A percentile compares a stretch with the other conserved stretches of the same genome.
phyloP scores from a whole-genome alignment of 192 early-diverging fungal genomes.

The Spizellomyces punctatus region DNA sequence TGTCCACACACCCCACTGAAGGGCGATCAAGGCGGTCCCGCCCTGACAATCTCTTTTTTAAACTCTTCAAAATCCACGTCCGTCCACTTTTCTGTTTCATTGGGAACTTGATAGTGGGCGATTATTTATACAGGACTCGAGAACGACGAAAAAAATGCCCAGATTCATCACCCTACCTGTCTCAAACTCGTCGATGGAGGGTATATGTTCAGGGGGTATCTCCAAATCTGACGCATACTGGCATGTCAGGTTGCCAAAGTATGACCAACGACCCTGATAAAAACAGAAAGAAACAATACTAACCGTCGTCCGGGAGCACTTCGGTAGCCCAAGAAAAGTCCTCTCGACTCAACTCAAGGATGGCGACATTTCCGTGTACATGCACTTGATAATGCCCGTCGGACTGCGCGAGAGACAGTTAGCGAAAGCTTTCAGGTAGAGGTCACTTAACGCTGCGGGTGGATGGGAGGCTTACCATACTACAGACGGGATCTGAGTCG shows the following conservation, averaged over 20 bases:
- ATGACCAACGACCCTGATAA: not conserved
- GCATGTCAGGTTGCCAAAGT: not conserved
- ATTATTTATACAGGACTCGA: not conserved
- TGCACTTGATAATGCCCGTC: not conserved
- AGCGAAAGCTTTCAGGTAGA: too few species aligned
- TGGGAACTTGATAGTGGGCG: not conserved
- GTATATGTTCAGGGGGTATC: not conserved
- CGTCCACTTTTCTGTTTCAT: not conserved
- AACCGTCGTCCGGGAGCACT: not conserved
- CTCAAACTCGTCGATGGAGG: constrained; percentile 7
- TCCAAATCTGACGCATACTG: not conserved
- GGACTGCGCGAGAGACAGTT: not conserved
- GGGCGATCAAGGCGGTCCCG: too few species aligned
- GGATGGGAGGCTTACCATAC: too few species aligned
- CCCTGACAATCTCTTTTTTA: not conserved
- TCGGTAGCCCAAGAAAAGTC: constrained; percentile 1
- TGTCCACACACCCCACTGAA: too few species aligned
- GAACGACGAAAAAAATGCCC: not conserved
- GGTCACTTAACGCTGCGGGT: too few species aligned
- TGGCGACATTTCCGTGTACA: not conserved
- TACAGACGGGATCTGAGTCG: too few species aligned
- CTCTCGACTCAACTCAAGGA: not conserved
- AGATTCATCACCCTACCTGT: not conserved
- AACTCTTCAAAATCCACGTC: constrained; percentile 6
- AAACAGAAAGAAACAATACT: not conserved